Percentiles rank a stretch among this genome's conserved stretches.
Conservation (phyloP, 208 protist genomes). For the Wallacemonas sp. region DNA sequence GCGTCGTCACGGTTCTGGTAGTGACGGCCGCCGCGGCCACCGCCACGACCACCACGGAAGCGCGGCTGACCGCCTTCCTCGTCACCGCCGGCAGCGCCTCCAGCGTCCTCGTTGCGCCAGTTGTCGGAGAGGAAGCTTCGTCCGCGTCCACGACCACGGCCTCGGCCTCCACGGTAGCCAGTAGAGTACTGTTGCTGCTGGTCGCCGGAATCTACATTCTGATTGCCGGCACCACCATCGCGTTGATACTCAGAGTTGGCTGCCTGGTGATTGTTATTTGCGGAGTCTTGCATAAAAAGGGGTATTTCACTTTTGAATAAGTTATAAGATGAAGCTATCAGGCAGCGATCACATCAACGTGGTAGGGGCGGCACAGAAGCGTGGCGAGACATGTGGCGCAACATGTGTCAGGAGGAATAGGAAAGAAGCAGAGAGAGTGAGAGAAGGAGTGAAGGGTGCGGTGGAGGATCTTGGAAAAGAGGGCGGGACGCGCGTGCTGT, state of each 20-base stretch:
- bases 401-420: neutral
- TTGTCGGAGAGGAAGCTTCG: slow-evolving; percentile 32
- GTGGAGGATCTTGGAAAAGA: neutral
- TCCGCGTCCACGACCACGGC: slow-evolving; percentile 37
- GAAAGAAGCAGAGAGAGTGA: neutral
- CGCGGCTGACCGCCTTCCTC: slow-evolving; percentile 18
- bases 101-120: slow-evolving; percentile 32
- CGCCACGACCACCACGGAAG: slow-evolving; percentile 23
- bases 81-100: slow-evolving; percentile 17
- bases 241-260: slow-evolving; percentile 54
- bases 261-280: slow-evolving; percentile 37
- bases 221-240: slow-evolving; percentile 36
- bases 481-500: too few relatives aligned
- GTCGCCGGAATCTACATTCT: slow-evolving; percentile 17
- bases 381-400: too few relatives aligned
- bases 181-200: slow-evolving; percentile 7
- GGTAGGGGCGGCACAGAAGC: too few relatives aligned
- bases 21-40: slow-evolving; percentile 20
- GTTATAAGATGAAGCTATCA: neutral
- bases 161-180: slow-evolving; percentile 34
- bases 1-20: slow-evolving; percentile 22
- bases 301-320: slow-evolving; percentile 12
- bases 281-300: slow-evolving; percentile 47
- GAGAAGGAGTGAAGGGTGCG: neutral
- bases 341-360: too few relatives aligned